Base-by-base conservation (phyloP, 1,284 basidiomycete species). In the Microbotryomycetes sp. region DNA sequence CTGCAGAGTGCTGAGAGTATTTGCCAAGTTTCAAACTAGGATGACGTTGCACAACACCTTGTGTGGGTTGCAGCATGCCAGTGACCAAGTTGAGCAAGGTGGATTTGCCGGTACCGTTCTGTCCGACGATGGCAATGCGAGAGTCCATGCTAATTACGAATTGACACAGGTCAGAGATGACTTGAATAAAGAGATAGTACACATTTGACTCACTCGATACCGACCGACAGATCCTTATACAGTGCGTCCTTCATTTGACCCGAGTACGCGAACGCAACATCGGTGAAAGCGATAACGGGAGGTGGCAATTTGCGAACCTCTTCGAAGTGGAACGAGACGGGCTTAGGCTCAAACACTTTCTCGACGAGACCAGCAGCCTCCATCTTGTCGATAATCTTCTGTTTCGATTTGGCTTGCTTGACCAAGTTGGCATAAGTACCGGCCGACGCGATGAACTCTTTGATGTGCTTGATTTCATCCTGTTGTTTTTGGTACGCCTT, bases 381-480 rank as follows among this genome's bases (percentile, higher is more conserved):
- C 94, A 98, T 97, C 84, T 98, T 98, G 83, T 98, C 94, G 77
- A 98, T 96, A 69, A 96, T 96, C 81, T 73, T 50, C 78, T 97
- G 94, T 80, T 98, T 98, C 54, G 92, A 97, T 81, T 98, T 97
- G 73, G 94, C 94, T 79, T 98, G 94, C 76, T 87, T 91, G 74
- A 97, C 94, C 72, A 97, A 84, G 78, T 97, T 98, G 74, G 94
- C 94, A 75, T 97, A 97, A 51, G 94, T 97, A 85, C 94, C 94
- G 49, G 94, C 94, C 48, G 89, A 93, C 16, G 94, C 92, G 72
- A 97, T 97, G 82, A 97, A 87, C 86, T 90, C 94, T 80, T 96
- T 97, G 79, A 97, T 97, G 78, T 97, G 94, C 22, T 85, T 85
- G 71, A 97, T 97, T 78, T 97, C 94, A 60, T 97, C 94, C 78